Base-by-base conservation (phyloP, 805 yeast species). In the Starmerella vitae region DNA sequence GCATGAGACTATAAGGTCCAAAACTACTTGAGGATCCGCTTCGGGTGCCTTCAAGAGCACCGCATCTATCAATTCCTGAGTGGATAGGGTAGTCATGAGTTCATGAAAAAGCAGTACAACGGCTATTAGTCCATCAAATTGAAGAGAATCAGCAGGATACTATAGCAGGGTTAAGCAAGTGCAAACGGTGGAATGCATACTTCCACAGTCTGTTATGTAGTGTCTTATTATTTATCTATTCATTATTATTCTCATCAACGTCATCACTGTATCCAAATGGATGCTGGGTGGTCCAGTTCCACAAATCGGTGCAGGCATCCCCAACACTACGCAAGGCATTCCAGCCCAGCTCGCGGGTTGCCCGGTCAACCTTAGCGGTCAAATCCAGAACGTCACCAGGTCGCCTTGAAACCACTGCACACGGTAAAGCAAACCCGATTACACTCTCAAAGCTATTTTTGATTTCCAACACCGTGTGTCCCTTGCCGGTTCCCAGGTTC, bases 401-500 rank as follows among this genome's bases (percentile, higher is more conserved):
- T 42, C 91, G 69, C 56, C 85, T 71, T 4, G 70, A 74, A 27
- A 65, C 71, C n/a, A 79, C 65, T 47, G 74, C 76, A 51, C 66
- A 74, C 5, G 85, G 79, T 37, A 81, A 65, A 25, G 70, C 65
- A 33, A 67, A 62, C 28, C 84, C 84, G 5, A 73, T 75, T 9
- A 79, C 79, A 37, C 66, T 65, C 51, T 72, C 66, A 57, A 80
- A 81, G 1, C 80, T 76, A 39, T 68, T 55, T 52, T 73, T 68
- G 31, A 81, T 76, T 49, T 81, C 85, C 41, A 78, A 64, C 4
- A 81, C 93, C 1, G 88, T 78, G 9, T 76, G 65, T n/a, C 93
- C 93, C 20, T 62, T 70, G 22, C 93, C 93, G 12, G 86, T 74
- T 31, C 93, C 93, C 41, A 81, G 67, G 55, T 81, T 81, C 91